Conservation (phyloP, 768 basidiomycete genomes). For the Naematelia encephala region DNA sequence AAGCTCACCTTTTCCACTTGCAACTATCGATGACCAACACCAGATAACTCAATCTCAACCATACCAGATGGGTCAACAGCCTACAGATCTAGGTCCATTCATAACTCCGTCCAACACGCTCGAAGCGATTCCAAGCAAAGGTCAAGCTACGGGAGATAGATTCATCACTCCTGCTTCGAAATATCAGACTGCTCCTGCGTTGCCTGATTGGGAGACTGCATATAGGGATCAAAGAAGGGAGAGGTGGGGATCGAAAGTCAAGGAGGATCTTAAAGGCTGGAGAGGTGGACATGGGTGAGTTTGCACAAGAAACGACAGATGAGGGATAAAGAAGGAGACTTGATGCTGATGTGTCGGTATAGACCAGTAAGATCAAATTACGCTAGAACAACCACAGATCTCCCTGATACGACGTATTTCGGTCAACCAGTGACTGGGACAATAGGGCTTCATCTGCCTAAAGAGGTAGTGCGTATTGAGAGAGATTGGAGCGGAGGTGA, state of each 20-base stretch:
- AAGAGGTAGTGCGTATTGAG: slow-evolving; percentile 87
- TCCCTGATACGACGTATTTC: slow-evolving; percentile 53
- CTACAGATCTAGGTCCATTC: no score
- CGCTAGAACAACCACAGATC: slow-evolving; percentile 19
- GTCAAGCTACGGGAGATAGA: not conserved
- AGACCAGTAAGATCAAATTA: slow-evolving; percentile 43
- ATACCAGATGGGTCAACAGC: no score
- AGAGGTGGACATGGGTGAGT: slow-evolving; percentile 39
- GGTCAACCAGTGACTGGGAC: slow-evolving; percentile 76
- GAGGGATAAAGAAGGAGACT: not conserved
- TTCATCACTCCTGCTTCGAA: not conserved
- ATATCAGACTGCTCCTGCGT: not conserved
- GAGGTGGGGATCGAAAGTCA: slow-evolving; percentile 25
- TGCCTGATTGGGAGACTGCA: slow-evolving; percentile 32
- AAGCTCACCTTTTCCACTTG: no score
- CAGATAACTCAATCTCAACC: no score
- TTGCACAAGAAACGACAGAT: no score
- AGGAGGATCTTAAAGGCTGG: slow-evolving; percentile 34
- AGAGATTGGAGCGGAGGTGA: slow-evolving; percentile 90
- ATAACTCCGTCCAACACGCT: not conserved
- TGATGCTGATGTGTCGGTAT: not conserved
- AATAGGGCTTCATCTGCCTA: slow-evolving; percentile 82
- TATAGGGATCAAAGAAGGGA: slow-evolving; percentile 19
- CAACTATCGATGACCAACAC: no score
- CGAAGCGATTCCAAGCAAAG: not conserved